A percentile compares a stretch with the other conserved stretches of the same genome.
phyloP scores from a whole-genome alignment of 1,284 basidiomycete species.

The Microbotryum lychnidis-dioicae region DNA sequence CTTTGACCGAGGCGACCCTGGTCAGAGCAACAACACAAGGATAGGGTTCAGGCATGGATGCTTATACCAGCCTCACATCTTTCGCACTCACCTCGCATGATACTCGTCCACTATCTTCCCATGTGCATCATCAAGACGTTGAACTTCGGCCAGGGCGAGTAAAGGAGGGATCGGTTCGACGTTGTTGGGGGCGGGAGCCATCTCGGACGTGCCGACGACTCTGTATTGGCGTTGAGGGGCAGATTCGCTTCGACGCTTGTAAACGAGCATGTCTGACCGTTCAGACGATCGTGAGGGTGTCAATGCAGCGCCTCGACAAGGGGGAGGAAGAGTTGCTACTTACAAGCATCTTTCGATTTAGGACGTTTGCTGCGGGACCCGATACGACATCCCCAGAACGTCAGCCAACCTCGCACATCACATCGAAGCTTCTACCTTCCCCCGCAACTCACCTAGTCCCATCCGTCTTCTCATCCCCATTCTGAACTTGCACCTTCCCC shows the following conservation, averaged over 20 bases:
- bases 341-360: conserved; percentile 30
- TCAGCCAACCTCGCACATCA: no score
- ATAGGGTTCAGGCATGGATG: background rate
- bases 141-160: conserved; percentile 51
- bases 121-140: conserved; percentile 52
- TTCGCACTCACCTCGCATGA: conserved; percentile 41
- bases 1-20: conserved; percentile 18
- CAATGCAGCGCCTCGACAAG: no score
- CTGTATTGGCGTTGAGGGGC: background rate
- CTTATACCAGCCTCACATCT: no score
- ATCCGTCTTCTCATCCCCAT: no score
- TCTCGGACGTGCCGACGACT: background rate
- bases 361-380: background rate
- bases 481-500: no score
- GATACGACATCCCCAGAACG: background rate
- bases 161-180: conserved; percentile 45
- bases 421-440: no score
- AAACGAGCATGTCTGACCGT: conserved; percentile 76
- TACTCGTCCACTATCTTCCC: conserved; percentile 51
- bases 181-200: background rate
- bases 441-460: no score
- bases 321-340: background rate
- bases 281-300: no score
- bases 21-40: no score
- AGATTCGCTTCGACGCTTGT: conserved; percentile 47